Evolutionary conservation across 768 basidiomycete genomes (phyloP).

Genomic region (Megacollybia marginata): DNA sequence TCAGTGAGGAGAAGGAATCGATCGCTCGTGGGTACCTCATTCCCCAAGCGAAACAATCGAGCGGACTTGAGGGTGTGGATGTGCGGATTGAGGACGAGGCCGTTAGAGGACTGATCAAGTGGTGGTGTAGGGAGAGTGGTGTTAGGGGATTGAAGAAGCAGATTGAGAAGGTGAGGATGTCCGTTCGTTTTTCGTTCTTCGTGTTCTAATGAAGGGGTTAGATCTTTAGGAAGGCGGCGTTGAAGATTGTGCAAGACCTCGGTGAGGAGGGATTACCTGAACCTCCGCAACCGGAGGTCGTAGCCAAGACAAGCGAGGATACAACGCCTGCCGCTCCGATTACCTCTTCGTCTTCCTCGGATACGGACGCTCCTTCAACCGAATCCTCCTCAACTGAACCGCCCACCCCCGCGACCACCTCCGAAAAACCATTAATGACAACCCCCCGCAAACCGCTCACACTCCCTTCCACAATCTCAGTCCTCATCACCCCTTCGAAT

Average conservation of each 20-base stretch:
- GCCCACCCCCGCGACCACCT: slow-evolving; percentile 14
- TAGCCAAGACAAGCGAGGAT: slow-evolving; percentile 2
- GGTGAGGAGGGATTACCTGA: slow-evolving; percentile 85
- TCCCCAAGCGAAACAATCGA: slow-evolving; percentile 89
- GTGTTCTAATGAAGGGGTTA: slow-evolving; percentile 19
- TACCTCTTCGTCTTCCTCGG: slow-evolving; percentile 3
- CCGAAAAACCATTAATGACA: slow-evolving; percentile 58
- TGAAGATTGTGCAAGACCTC: slow-evolving; percentile 85
- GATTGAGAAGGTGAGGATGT: slow-evolving; percentile 77
- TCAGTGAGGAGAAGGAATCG: slow-evolving; percentile 84
- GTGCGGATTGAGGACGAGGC: slow-evolving; percentile 70
- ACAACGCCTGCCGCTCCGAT: slow-evolving; percentile 7
- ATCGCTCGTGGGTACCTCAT: slow-evolving; percentile 86
- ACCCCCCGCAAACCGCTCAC: slow-evolving; percentile 70
- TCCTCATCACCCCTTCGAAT: slow-evolving; percentile 79
- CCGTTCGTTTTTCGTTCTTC: background rate
- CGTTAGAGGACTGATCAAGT: slow-evolving; percentile 87
- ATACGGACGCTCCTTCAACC: slow-evolving; percentile 3
- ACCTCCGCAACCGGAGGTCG: slow-evolving; percentile 26
- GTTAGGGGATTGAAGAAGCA: slow-evolving; percentile 97
- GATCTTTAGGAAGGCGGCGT: slow-evolving; percentile 95
- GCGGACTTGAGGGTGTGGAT: slow-evolving; percentile 80
- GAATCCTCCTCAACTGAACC: no score
- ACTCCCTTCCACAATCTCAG: slow-evolving; percentile 72
- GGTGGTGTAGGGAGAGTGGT: slow-evolving; percentile 96